Evolutionary conservation across 2,329 filamentous ascomycete genomes (phyloP), one percentile per base, ranked within the genome.

Genomic region (Hymenoscyphus repandus): DNA sequence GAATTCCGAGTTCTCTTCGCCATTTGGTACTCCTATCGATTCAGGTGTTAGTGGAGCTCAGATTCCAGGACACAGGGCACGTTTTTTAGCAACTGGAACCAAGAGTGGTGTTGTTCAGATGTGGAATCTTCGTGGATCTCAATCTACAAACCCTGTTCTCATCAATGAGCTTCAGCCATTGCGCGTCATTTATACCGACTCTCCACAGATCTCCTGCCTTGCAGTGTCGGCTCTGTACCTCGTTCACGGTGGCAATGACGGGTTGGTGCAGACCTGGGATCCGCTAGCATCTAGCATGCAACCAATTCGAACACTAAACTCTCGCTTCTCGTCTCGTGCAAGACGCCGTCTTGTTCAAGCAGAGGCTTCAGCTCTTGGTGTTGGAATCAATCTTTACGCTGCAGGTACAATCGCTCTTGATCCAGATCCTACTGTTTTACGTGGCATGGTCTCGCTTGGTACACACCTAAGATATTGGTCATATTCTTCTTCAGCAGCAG

Each of bases 211-310:
- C 15, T 88, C 90, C 0, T 89, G 84, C 54, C 69, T 99, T 13
- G 93, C 86, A 5, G 68, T 96, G 42, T 90, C 90, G 1, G 87
- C 90, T 1, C 74, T 99, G 13, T 95, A 95, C 64, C 71, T 99
- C 13, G 87, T 97, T 6, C 89, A 96, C 66, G 93, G 93, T 45
- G 93, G 93, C 22, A 96, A 88, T 59, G 93, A 99, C 69, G 92
- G 93, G 1, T 79, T 97, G 2, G 92, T 96, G 4, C 93, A 97
- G 68, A 88, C 90, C 5, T 99, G 93, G 93, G 93, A 99, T 71
- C 88, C 88, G n/a, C 74, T 99, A 42, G 89, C 85, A 1, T 97
- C 92, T 1, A 86, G 79, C 0, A 70, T 77, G 15, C 82, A 85
- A 17, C 89, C 93, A 0, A 79, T 97, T 46, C 83, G 90, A 36